These are phyloP conservation scores for Mortierella hygrophila DNA, from an alignment of 192 early-diverging fungal species.

Conservation along the genomic window DNA sequence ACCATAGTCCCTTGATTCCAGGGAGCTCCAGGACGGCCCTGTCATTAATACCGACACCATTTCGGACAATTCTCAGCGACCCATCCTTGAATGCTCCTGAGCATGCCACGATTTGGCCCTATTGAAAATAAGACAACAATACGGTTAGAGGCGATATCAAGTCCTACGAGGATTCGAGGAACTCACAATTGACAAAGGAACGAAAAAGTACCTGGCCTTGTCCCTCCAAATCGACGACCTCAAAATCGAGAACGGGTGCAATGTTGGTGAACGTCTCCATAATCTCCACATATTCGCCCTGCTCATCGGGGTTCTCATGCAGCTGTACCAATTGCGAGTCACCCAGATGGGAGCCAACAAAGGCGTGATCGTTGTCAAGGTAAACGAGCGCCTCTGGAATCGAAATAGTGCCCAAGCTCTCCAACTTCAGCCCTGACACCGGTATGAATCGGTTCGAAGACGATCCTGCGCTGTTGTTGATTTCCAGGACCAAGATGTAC, in stretches of 20 bases:
- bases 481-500: conserved; percentile 65
- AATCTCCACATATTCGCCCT: conserved; percentile 68
- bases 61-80: conserved; percentile 84
- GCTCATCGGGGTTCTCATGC: conserved; percentile 57
- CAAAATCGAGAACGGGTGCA: conserved; percentile 89
- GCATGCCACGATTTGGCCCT: conserved; percentile 88
- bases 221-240: conserved; percentile 81
- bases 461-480: conserved; percentile 21
- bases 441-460: conserved; percentile 8
- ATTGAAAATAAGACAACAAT: neutral
- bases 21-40: conserved; percentile 67
- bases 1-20: conserved; percentile 84
- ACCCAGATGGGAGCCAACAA: conserved; percentile 87
- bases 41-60: conserved; percentile 89
- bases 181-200: neutral
- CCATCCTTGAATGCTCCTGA: conserved; percentile 83
- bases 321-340: conserved; percentile 88
- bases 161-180: too few species aligned
- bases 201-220: conserved; percentile 64
- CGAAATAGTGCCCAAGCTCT: conserved; percentile 62
- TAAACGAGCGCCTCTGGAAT: conserved; percentile 75
- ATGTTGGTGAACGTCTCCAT: conserved; percentile 78
- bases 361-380: conserved; percentile 77
- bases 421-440: conserved; percentile 55
- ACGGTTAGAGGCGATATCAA: neutral